Evolutionary conservation across 2,329 filamentous ascomycete genomes (phyloP).

Genomic region (Exophiala alcalophila): DNA sequence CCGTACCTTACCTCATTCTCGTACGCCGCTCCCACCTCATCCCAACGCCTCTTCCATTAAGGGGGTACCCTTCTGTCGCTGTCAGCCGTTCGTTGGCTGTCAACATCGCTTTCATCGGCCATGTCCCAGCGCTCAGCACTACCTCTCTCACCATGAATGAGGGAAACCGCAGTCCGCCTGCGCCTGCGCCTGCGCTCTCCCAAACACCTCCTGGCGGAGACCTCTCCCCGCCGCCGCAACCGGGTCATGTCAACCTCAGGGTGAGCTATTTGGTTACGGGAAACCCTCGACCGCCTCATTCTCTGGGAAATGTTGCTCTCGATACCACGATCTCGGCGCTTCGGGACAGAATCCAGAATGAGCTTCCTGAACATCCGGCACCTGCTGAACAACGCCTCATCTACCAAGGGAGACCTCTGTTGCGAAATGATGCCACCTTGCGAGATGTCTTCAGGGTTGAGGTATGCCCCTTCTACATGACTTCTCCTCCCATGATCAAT

Average conservation of each 20-base stretch:
- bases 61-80: too few relatives aligned
- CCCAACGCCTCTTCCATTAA: too few relatives aligned
- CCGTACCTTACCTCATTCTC: too few relatives aligned
- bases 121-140: neutral
- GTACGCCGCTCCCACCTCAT: too few relatives aligned
- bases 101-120: slow-evolving; percentile 1
- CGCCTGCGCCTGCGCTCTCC: too few relatives aligned
- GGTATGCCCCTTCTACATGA: slow-evolving; percentile 38
- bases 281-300: slow-evolving; percentile 26
- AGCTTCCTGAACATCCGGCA: slow-evolving; percentile 46
- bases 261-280: slow-evolving; percentile 27
- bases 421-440: slow-evolving; percentile 49
- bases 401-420: slow-evolving; percentile 54
- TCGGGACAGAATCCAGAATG: slow-evolving; percentile 51
- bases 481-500: neutral
- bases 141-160: too few relatives aligned
- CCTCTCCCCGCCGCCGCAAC: too few relatives aligned
- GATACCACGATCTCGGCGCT: slow-evolving; percentile 51
- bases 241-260: slow-evolving; percentile 27
- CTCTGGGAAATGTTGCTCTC: slow-evolving; percentile 37
- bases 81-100: neutral
- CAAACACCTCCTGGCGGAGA: too few relatives aligned
- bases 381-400: slow-evolving; percentile 55
- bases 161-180: too few relatives aligned
- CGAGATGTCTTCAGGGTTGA: slow-evolving; percentile 50